These are phyloP conservation scores for Exophiala calicioides DNA, from an alignment of 2,329 filamentous ascomycete species.

Conservation along the genomic window DNA sequence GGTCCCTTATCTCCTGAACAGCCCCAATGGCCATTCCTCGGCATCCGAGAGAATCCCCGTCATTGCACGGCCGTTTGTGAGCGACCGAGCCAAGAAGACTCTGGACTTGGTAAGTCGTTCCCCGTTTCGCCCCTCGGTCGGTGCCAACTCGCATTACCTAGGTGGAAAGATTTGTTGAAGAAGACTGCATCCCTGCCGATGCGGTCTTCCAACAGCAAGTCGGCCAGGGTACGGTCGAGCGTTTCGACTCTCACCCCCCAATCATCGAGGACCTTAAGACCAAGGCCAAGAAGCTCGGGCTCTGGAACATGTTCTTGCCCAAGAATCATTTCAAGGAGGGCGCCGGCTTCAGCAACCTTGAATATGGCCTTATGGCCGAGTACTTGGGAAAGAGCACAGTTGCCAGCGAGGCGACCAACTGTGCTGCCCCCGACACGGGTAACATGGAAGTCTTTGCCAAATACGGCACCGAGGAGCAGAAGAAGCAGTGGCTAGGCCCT, in stretches of 20 bases:
- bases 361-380: constrained; percentile 98
- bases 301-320: constrained; percentile 99
- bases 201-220: constrained; percentile 77
- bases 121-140: not conserved
- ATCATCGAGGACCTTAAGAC: constrained; percentile 88
- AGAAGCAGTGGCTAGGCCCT: constrained; percentile 78
- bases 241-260: constrained; percentile 77
- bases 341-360: constrained; percentile 80
- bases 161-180: constrained; percentile 95
- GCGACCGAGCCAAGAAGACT: constrained; percentile 79
- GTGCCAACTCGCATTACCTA: constrained; percentile 33
- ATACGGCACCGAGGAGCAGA: constrained; percentile 73
- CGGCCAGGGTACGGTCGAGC: constrained; percentile 60
- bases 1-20: constrained; percentile 32
- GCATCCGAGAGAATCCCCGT: constrained; percentile 56
- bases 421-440: constrained; percentile 85
- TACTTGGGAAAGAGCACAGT: constrained; percentile 82
- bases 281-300: constrained; percentile 76
- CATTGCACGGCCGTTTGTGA: constrained; percentile 67
- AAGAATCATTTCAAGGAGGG: constrained; percentile 95
- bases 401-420: constrained; percentile 87
- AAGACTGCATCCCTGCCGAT: constrained; percentile 89
- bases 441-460: constrained; percentile 96
- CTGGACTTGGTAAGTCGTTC: constrained; percentile 64
- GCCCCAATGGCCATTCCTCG: constrained; percentile 45